Percentiles rank a stretch among this genome's conserved stretches.
Evolutionary conservation across 345 rosid genomes (phyloP).

Genomic region (Populus pruinosa): DNA sequence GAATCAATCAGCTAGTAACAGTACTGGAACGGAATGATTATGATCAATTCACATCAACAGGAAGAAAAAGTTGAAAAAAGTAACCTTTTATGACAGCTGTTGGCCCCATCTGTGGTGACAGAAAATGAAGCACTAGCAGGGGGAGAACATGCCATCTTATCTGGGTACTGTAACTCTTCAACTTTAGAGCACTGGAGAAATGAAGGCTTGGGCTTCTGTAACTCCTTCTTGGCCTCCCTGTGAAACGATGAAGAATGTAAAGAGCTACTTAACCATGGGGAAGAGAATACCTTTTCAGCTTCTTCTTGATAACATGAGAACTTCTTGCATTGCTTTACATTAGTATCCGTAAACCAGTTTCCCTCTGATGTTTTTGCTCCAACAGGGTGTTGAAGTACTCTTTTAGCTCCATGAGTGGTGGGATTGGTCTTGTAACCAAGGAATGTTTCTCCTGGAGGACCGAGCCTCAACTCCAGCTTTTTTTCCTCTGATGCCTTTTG

Average conservation of each 20-base stretch:
- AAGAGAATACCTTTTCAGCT: background rate
- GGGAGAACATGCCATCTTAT: constrained; percentile 18
- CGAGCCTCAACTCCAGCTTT: constrained; percentile 41
- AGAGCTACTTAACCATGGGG: constrained; percentile 5
- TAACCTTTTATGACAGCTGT: constrained; percentile 30
- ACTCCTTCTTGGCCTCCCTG: background rate
- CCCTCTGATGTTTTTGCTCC: background rate
- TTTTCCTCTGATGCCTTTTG: constrained; percentile 23
- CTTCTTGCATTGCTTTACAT: constrained; percentile 7
- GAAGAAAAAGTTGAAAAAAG: background rate
- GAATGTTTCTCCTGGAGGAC: constrained; percentile 38
- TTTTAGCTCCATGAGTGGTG: constrained; percentile 23
- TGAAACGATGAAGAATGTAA: background rate
- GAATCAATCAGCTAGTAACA: too few species aligned
- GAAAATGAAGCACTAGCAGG: constrained; percentile 16
- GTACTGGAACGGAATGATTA: constrained; percentile 1
- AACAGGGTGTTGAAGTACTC: constrained; percentile 19
- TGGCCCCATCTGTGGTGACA: background rate
- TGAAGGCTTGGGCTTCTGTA: background rate
- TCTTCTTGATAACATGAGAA: background rate
- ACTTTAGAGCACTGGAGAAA: constrained; percentile 13
- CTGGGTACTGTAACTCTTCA: constrained; percentile 13
- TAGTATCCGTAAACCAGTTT: background rate
- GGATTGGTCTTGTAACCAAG: background rate
- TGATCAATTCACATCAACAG: background rate